These are phyloP conservation scores for Candida succiphila DNA, from an alignment of 805 yeast species.

Conservation along the genomic window DNA sequence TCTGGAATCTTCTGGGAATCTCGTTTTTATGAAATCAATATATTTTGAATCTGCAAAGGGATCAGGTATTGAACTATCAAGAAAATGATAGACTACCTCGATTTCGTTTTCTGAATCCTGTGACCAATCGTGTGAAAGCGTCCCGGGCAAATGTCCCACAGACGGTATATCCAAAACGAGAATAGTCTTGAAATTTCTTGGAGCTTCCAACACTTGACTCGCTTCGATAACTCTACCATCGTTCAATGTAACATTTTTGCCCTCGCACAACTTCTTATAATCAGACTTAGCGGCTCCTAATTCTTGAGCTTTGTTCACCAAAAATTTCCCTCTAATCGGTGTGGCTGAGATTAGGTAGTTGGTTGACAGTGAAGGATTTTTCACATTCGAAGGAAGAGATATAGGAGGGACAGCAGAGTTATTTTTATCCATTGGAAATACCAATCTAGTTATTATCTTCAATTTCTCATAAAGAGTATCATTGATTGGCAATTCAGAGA, in stretches of 20 bases:
- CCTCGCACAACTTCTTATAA: constrained; percentile 51
- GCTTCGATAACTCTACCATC: constrained; percentile 55
- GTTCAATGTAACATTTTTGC: constrained; percentile 43
- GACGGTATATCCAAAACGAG: constrained; percentile 70
- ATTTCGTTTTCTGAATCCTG: constrained; percentile 23
- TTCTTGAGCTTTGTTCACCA: constrained; percentile 50
- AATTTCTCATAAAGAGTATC: constrained; percentile 4
- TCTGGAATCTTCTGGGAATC: constrained; percentile 40
- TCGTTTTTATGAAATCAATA: constrained; percentile 35
- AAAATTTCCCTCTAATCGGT: constrained; percentile 70
- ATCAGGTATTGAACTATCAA: constrained; percentile 44
- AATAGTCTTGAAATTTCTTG: constrained; percentile 47
- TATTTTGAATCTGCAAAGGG: constrained; percentile 32
- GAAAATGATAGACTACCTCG: constrained; percentile 61
- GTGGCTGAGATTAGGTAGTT: constrained; percentile 60
- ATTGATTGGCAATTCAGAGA: background rate
- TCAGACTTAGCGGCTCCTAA: constrained; percentile 59
- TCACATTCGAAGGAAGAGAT: constrained; percentile 14
- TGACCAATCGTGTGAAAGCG: constrained; percentile 17
- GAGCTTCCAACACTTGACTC: constrained; percentile 61
- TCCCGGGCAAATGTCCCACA: constrained; percentile 27
- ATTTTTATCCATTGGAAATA: constrained; percentile 14
- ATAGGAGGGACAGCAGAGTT: constrained; percentile 11
- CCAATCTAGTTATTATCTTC: constrained; percentile 8
- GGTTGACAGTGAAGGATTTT: constrained; percentile 32